A percentile compares a stretch with the other conserved stretches of the same genome.
Conservation (phyloP, 768 basidiomycete species). For the Leccinum uliginosum region DNA sequence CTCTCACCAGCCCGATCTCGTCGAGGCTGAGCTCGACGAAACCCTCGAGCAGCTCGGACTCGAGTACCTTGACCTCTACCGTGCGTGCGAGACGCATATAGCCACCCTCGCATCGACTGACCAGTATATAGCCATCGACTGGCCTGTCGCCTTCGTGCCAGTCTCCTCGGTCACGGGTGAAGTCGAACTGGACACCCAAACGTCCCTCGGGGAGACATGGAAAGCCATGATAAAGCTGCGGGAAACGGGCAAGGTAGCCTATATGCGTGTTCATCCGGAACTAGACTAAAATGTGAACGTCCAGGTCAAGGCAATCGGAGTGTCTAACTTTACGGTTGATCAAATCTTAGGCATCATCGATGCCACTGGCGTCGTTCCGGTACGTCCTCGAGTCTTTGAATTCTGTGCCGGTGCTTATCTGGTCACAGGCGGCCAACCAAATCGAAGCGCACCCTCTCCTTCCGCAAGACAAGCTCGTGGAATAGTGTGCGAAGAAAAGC, state of each 20-base stretch:
- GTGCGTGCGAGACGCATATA: constrained; percentile 36
- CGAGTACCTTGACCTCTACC: constrained; percentile 78
- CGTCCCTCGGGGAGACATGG: constrained; percentile 77
- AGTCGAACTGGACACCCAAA: constrained; percentile 51
- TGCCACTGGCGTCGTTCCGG: constrained; percentile 71
- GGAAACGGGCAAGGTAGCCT: constrained; percentile 58
- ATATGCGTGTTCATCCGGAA: neutral
- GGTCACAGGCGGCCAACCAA: constrained; percentile 60
- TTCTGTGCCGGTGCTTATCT: neutral
- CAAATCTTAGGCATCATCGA: constrained; percentile 63
- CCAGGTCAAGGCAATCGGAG: constrained; percentile 67
- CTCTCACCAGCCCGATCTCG: constrained; percentile 58
- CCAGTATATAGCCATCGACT: constrained; percentile 58
- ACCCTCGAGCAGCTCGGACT: constrained; percentile 69
- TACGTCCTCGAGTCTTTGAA: constrained; percentile 27
- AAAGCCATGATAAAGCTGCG: constrained; percentile 70
- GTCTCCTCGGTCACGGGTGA: constrained; percentile 39
- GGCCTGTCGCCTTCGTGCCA: constrained; percentile 73
- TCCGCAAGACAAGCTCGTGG: constrained; percentile 68
- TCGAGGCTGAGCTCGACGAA: constrained; percentile 72
- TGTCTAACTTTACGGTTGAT: constrained; percentile 74
- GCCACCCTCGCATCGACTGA: neutral
- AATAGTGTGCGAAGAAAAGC: constrained; percentile 61
- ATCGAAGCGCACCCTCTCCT: constrained; percentile 80
- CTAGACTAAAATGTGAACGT: neutral